These are phyloP conservation scores for Penicillium sp. DNA, from an alignment of 2,329 filamentous ascomycete genomes.

Conservation along the genomic window DNA sequence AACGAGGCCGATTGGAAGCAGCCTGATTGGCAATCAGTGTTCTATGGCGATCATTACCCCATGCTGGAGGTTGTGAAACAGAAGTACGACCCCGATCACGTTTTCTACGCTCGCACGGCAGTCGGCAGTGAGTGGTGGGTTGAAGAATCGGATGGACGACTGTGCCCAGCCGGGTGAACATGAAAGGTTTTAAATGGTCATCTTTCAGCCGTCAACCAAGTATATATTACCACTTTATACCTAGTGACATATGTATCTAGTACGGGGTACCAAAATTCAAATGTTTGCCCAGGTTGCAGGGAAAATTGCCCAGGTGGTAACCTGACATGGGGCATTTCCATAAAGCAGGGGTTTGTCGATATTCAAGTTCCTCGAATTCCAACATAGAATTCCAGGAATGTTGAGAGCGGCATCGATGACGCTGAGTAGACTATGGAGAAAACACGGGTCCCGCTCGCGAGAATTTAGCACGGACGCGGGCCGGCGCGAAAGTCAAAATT, in stretches of 20 bases:
- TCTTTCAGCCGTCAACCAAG: not conserved
- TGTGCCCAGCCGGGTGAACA: not conserved
- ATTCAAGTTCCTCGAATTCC: too few species aligned
- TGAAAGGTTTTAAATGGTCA: not conserved
- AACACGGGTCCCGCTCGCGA: not conserved
- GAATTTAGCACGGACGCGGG: not conserved
- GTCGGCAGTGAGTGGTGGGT: slow-evolving; percentile 13
- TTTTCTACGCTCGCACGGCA: slow-evolving; percentile 11
- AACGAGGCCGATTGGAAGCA: slow-evolving; percentile 26
- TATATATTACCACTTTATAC: not conserved
- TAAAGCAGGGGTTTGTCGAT: too few species aligned
- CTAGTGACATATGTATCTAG: not conserved
- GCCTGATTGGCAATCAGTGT: slow-evolving; percentile 18
- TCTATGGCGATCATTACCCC: slow-evolving; percentile 22
- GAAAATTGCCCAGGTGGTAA: too few species aligned
- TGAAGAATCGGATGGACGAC: slow-evolving; percentile 1
- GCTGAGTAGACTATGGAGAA: not conserved
- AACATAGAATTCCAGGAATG: too few species aligned
- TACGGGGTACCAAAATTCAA: too few species aligned
- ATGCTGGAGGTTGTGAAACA: slow-evolving; percentile 4
- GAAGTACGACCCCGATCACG: slow-evolving; percentile 13
- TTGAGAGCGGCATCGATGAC: too few species aligned
- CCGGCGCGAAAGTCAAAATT: not conserved
- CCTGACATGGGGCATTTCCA: too few species aligned
- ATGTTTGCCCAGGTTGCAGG: too few species aligned